phyloP scores from a whole-genome alignment of 2,329 filamentous ascomycete genomes.

The Xylariaceae sp. region DNA sequence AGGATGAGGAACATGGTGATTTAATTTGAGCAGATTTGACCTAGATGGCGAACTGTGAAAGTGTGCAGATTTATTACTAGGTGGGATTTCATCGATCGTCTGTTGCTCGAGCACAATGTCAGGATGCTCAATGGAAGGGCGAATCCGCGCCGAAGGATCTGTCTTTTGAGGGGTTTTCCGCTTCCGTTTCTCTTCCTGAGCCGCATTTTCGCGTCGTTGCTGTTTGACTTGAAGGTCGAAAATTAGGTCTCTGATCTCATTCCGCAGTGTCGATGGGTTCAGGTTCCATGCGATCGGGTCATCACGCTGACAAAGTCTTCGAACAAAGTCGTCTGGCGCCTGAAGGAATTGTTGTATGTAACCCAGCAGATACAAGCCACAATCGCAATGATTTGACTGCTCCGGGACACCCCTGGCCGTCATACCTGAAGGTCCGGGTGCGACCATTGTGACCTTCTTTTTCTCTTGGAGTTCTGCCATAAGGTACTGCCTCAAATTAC shows the following conservation, averaged over 20 bases:
- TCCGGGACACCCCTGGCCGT: slow-evolving; percentile 71
- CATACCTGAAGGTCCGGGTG: slow-evolving; percentile 43
- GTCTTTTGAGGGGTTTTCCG: background rate
- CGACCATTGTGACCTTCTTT: slow-evolving; percentile 34
- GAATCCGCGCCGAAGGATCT: background rate
- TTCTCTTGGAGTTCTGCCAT: slow-evolving; percentile 66
- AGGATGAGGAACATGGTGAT: background rate
- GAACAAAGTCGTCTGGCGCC: slow-evolving; percentile 67
- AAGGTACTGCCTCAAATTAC: slow-evolving; percentile 72
- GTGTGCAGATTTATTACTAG: background rate
- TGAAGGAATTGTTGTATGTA: slow-evolving; percentile 81
- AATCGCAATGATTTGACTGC: slow-evolving; percentile 84
- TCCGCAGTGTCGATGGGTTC: slow-evolving; percentile 56
- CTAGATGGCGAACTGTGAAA: background rate
- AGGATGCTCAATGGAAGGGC: background rate
- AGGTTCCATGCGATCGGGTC: slow-evolving; percentile 46
- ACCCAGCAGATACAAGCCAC: slow-evolving; percentile 79
- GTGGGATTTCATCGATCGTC: background rate
- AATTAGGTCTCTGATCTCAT: slow-evolving; percentile 62
- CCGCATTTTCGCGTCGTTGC: slow-evolving; percentile 37
- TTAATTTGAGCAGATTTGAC: background rate
- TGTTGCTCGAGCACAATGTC: background rate
- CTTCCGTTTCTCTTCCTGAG: slow-evolving; percentile 1
- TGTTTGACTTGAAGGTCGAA: slow-evolving; percentile 60
- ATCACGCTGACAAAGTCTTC: slow-evolving; percentile 61